phyloP scores from a whole-genome alignment of 2,329 filamentous ascomycete genomes.

The Mycocentrospora acerina region DNA sequence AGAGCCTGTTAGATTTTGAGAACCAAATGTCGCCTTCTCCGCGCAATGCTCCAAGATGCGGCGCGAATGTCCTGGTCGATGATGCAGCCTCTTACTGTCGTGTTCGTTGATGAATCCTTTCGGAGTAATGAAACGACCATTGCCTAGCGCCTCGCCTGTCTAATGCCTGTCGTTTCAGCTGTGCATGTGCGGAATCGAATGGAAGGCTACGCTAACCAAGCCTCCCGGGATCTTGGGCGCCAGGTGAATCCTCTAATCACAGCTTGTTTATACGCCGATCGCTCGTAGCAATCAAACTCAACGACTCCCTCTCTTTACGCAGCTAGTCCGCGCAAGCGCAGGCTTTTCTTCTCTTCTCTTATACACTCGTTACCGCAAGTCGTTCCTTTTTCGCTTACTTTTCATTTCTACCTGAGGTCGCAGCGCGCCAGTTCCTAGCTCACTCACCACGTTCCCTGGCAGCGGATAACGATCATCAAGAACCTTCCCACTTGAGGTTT shows the following conservation, averaged over 20 bases:
- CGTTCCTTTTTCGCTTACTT: slow-evolving; percentile 28
- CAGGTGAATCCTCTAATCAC: slow-evolving; percentile 20
- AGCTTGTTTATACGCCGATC: slow-evolving; percentile 2
- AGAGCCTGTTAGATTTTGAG: too few relatives aligned
- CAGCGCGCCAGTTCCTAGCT: slow-evolving; percentile 17
- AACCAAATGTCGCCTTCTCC: background rate
- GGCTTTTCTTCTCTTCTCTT: slow-evolving; percentile 17
- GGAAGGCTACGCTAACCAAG: slow-evolving; percentile 11
- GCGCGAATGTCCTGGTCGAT: slow-evolving; percentile 1
- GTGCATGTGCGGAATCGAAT: slow-evolving; percentile 13
- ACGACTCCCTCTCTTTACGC: slow-evolving; percentile 22
- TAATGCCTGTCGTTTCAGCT: slow-evolving; percentile 17
- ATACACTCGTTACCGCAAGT: slow-evolving; percentile 30
- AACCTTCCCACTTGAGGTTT: too few relatives aligned
- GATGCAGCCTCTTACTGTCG: slow-evolving; percentile 11
- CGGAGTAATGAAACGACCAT: slow-evolving; percentile 26
- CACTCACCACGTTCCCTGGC: slow-evolving; percentile 9
- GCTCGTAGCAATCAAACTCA: slow-evolving; percentile 26
- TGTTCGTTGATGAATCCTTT: slow-evolving; percentile 9
- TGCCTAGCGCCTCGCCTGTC: slow-evolving; percentile 13
- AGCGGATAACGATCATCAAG: too few relatives aligned
- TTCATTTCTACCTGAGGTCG: slow-evolving; percentile 18
- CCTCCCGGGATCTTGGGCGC: slow-evolving; percentile 10
- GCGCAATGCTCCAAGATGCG: slow-evolving; percentile 1
- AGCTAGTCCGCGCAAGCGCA: slow-evolving; percentile 14